These are phyloP conservation scores for Fusarium dimerum DNA, from an alignment of 2,329 filamentous ascomycete species.

Conservation along the genomic window DNA sequence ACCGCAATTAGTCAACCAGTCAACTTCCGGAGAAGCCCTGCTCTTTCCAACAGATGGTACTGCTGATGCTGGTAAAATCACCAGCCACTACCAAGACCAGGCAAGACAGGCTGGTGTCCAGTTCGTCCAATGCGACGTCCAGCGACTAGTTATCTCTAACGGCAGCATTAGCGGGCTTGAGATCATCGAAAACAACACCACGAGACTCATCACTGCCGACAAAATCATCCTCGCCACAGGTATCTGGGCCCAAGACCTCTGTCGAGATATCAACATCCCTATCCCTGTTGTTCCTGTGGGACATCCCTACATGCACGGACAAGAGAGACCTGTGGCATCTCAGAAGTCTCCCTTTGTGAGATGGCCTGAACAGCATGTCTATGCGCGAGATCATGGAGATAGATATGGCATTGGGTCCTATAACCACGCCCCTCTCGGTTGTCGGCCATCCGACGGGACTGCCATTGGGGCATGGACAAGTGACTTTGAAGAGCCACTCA, in stretches of 20 bases:
- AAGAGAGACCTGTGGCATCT: neutral
- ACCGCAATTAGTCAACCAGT: conserved; percentile 16
- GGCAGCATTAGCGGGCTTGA: conserved; percentile 11
- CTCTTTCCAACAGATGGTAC: conserved; percentile 22
- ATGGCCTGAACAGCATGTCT: conserved; percentile 26
- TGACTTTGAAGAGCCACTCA: conserved; percentile 17
- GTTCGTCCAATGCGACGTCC: conserved; percentile 13
- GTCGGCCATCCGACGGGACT: conserved; percentile 4
- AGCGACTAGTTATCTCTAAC: neutral
- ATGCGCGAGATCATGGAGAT: conserved; percentile 23
- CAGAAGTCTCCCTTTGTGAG: conserved; percentile 15
- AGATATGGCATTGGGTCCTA: conserved; percentile 25
- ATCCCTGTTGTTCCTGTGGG: conserved; percentile 24
- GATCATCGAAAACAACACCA: neutral
- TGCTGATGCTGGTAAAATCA: conserved; percentile 17
- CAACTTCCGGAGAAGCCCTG: conserved; percentile 8
- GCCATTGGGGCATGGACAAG: conserved; percentile 20
- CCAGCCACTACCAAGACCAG: conserved; percentile 17
- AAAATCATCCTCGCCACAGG: conserved; percentile 26
- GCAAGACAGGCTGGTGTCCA: conserved; percentile 10
- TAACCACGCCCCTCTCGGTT: conserved; percentile 17
- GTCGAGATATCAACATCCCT: conserved; percentile 13
- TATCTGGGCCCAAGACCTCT: conserved; percentile 24
- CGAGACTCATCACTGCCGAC: conserved; percentile 6
- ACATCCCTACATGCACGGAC: conserved; percentile 23